Evolutionary conservation across 1,139 yeast species (phyloP).

Genomic region (Martiniozyma asiatica): DNA sequence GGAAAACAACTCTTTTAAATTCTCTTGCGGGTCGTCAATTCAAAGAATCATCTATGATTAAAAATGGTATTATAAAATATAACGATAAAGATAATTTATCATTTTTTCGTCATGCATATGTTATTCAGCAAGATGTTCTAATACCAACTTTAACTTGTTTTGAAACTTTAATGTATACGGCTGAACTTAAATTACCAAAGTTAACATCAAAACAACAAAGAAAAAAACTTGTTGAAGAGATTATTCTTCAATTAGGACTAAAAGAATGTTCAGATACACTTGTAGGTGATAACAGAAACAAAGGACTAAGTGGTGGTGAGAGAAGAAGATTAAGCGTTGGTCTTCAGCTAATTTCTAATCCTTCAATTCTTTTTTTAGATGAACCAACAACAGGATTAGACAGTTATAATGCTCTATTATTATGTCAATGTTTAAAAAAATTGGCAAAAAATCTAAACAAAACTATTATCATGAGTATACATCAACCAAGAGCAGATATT

Average conservation of each 20-base stretch:
- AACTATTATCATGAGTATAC: constrained; percentile 65
- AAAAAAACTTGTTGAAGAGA: constrained; percentile 38
- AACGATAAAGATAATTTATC: constrained; percentile 25
- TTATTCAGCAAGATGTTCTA: constrained; percentile 66
- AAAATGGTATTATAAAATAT: constrained; percentile 22
- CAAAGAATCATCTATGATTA: constrained; percentile 16
- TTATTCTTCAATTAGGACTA: constrained; percentile 54
- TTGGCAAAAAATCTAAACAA: constrained; percentile 46
- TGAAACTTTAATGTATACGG: constrained; percentile 60
- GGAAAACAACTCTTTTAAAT: constrained; percentile 73
- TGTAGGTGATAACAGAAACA: constrained; percentile 44
- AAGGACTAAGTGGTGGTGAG: constrained; percentile 80
- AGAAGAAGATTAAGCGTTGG: constrained; percentile 70
- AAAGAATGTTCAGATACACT: constrained; percentile 49
- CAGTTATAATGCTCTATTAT: constrained; percentile 58
- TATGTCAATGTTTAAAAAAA: constrained; percentile 52
- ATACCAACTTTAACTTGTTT: constrained; percentile 60
- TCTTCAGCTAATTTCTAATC: constrained; percentile 63
- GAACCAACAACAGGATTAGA: constrained; percentile 89
- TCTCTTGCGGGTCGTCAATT: constrained; percentile 52
- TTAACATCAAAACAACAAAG: constrained; percentile 30
- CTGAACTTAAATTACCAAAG: constrained; percentile 50
- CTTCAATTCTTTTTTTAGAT: constrained; percentile 66
- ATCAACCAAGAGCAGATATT: constrained; percentile 78
- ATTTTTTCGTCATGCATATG: constrained; percentile 46